Base-by-base conservation (phyloP, 2,329 filamentous ascomycete genomes). In the Byssochlamys sp. region DNA sequence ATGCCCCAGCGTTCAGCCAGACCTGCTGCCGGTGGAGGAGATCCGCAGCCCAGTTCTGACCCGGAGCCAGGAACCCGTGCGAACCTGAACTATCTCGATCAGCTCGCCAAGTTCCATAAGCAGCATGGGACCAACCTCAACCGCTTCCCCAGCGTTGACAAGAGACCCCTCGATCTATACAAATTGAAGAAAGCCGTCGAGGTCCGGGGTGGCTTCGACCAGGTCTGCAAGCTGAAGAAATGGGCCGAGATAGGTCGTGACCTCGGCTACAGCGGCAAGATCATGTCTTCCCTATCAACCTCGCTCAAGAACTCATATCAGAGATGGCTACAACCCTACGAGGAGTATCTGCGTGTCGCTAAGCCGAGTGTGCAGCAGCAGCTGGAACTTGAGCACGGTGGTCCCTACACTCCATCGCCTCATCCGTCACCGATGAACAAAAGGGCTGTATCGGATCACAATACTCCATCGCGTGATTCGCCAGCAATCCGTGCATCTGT, bases 191-290 rank as follows among this genome's bases (percentile, higher is more conserved):
- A 97, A 71, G 92, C 92, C 0, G 94, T 99, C 35, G 94, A 97
- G 70, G 87, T 90, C 29, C 85, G 94, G 61, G 94, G 94, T 52
- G 94, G 94, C 2, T 99, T 99, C 66, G 91, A 96, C 57, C 89
- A 89, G 69, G 94, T 99, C 51, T 99, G 94, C 81, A 96, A 96
- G 74, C 82, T 87, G 57, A 99, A 99, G 77, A 97, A 97, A 77
- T 99, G 94, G 94, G 94, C 94, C 14, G 94, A 99, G 73, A 97
- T 99, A 65, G 94, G 94, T 33, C 86, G 94, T 67, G 94, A 97
- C 71, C 78, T 99, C 53, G 94, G 94, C 56, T 99, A 99, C 75
- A 97, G 92, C 69, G 94, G 94, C 70, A 99, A 99, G 78, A 99
- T 99, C 62, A 99, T 99, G 94, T 97, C 92, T 2, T 97, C 94